Evolutionary conservation across 2,329 filamentous ascomycete genomes (phyloP), one percentile per base, ranked within the genome.

Genomic region (Coniella lustricola): DNA sequence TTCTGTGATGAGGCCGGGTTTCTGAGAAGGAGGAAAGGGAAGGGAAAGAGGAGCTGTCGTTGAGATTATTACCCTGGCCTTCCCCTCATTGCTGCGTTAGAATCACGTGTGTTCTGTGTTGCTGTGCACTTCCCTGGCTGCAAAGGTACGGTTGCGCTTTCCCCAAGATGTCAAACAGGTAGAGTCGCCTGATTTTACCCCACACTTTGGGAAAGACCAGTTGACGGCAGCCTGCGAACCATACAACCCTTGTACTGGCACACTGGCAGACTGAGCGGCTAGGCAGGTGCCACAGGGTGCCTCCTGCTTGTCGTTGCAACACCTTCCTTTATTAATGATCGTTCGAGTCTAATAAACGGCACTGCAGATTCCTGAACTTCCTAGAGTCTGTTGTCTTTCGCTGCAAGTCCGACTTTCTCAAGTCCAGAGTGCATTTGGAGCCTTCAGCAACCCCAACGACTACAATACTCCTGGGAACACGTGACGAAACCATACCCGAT

Each of bases 171-270:
- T 17, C 20, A 22, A 40, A 35, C 17, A 42, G 18, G 22, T 32
- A 38, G 41, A 49, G 29, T 52, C 46, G 50, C 38, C 47, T 49
- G 50, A 52, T 45, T 42, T 48, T 51, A 51, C 51, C 48, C 48
- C 51, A 51, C 51, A 51, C 16, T 41, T 41, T 25, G 7, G 17
- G 37, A 21, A 21, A 17, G 7, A 18, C 20, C 17, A n/a, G 8
- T 21, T 21, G 16, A 18, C 25, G 7, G 18, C 31, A 7, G 21
- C 18, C 37, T 29, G 13, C 37, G 22, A 14, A 18, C n/a, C 42
- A 21, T 44, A 7, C 18, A n/a, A 29, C 18, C 25, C 42, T 37
- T 42, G 40, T 46, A 46, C 38, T 41, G 46, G 50, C 13, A n/a
- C n/a, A n/a, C n/a, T n/a, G n/a, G n/a, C n/a, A n/a, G n/a, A n/a